Evolutionary conservation across 2,329 filamentous ascomycete genomes (phyloP).

Genomic region (Verticillium zaregamsianum): DNA sequence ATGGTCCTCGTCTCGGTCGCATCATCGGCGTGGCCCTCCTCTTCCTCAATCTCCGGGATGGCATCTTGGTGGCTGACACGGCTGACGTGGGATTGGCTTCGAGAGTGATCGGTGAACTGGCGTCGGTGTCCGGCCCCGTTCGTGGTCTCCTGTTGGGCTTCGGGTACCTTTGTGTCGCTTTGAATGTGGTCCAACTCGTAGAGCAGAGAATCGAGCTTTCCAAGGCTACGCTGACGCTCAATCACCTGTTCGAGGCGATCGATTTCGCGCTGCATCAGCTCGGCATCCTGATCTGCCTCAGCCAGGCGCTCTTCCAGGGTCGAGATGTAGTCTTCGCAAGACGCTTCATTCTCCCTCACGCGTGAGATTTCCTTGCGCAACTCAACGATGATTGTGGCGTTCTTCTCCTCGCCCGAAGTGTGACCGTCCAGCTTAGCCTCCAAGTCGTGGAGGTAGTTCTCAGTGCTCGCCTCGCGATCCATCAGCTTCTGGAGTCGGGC

Average conservation of each 20-base stretch:
- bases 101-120: slow-evolving; percentile 45
- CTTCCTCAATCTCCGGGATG: slow-evolving; percentile 50
- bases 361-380: slow-evolving; percentile 87
- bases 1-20: not conserved
- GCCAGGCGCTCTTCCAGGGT: slow-evolving; percentile 92
- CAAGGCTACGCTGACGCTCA: slow-evolving; percentile 89
- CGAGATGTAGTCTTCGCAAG: slow-evolving; percentile 94
- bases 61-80: slow-evolving; percentile 49
- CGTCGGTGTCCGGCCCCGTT: slow-evolving; percentile 41
- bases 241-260: slow-evolving; percentile 92
- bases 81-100: slow-evolving; percentile 50
- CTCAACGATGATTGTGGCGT: slow-evolving; percentile 77
- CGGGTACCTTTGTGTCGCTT: slow-evolving; percentile 45
- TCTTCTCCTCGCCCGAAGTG: slow-evolving; percentile 88
- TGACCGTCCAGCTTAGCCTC: slow-evolving; percentile 89
- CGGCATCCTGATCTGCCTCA: slow-evolving; percentile 91
- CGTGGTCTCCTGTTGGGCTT: slow-evolving; percentile 27
- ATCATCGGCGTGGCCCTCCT: slow-evolving; percentile 23
- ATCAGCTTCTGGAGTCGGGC: slow-evolving; percentile 85
- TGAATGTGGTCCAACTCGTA: slow-evolving; percentile 83
- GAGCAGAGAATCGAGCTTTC: slow-evolving; percentile 88
- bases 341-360: slow-evolving; percentile 82
- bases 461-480: slow-evolving; percentile 87
- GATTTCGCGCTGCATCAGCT: slow-evolving; percentile 95
- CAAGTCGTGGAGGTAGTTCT: slow-evolving; percentile 87